Conservation (phyloP, 2,329 filamentous ascomycete genomes). For the Xylariales sp. region DNA sequence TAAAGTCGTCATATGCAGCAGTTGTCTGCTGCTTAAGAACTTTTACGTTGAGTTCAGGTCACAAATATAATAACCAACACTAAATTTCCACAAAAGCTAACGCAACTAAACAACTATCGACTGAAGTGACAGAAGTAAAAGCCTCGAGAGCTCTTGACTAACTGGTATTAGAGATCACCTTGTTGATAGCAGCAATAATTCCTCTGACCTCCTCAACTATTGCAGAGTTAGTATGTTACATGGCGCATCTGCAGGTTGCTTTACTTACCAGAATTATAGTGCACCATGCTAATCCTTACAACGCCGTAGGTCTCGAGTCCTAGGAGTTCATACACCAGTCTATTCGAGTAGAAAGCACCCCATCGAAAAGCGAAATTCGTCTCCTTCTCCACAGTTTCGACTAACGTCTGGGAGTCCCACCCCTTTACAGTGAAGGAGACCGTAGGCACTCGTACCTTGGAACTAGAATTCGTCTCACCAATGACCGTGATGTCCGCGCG, state of each 20-base stretch:
- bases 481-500: conserved; percentile 52
- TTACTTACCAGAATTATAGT: conserved; percentile 55
- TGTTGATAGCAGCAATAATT: conserved; percentile 10
- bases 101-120: too few species aligned
- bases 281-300: conserved; percentile 65
- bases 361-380: conserved; percentile 59
- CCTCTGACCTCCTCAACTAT: conserved; percentile 11
- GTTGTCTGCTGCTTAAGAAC: too few species aligned
- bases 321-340: conserved; percentile 56
- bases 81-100: too few species aligned
- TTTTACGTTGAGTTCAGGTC: too few species aligned
- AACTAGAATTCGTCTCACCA: conserved; percentile 47
- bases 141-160: too few species aligned
- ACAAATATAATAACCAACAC: too few species aligned
- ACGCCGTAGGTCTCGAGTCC: conserved; percentile 57
- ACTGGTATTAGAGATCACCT: too few species aligned
- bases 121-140: too few species aligned
- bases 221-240: neutral
- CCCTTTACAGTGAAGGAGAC: conserved; percentile 63
- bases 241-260: neutral
- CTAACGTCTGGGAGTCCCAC: conserved; percentile 49
- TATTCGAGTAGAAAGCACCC: conserved; percentile 65
- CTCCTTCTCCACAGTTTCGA: conserved; percentile 56
- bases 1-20: too few species aligned
- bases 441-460: conserved; percentile 53